These are phyloP conservation scores for Stramenopiles sp. DNA, from an alignment of 352 stramenopile genomes.

Conservation along the genomic window DNA sequence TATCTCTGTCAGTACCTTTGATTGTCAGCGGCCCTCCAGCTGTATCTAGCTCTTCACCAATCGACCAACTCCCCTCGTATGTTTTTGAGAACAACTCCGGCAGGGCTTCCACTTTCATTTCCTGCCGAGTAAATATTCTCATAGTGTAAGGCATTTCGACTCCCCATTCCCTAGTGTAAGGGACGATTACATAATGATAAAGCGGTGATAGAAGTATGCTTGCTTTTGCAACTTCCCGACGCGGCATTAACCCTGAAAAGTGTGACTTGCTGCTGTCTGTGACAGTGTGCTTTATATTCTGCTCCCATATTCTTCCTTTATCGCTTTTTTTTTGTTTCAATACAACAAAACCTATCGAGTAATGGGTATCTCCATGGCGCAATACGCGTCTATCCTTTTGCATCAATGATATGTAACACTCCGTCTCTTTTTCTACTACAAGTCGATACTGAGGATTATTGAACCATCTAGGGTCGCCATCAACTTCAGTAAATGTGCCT, in stretches of 20 bases:
- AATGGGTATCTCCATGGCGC: conserved; percentile 44
- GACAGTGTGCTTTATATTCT: conserved; percentile 36
- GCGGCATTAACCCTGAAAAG: conserved; percentile 20
- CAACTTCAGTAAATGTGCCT: conserved; percentile 21
- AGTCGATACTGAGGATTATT: conserved; percentile 68
- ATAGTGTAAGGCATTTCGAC: conserved; percentile 70
- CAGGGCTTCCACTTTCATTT: conserved; percentile 45
- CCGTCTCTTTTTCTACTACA: conserved; percentile 29
- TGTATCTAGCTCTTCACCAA: conserved; percentile 32
- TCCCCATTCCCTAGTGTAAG: conserved; percentile 48
- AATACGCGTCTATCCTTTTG: conserved; percentile 56
- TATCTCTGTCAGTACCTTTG: conserved; percentile 28
- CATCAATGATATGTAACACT: conserved; percentile 46
- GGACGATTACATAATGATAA: conserved; percentile 48
- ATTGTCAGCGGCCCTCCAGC: conserved; percentile 44
- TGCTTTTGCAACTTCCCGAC: conserved; percentile 52
- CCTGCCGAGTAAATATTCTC: conserved; percentile 49
- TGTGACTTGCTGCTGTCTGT: conserved; percentile 37
- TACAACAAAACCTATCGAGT: conserved; percentile 59
- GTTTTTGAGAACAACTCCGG: conserved; percentile 39
- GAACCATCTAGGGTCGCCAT: conserved; percentile 62
- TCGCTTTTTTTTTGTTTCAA: conserved; percentile 38
- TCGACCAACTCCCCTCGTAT: conserved; percentile 34
- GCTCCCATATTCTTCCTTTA: conserved; percentile 46
- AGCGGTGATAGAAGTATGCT: conserved; percentile 45